Evolutionary conservation across 2,329 filamentous ascomycete species (phyloP).

Genomic region (Talaromyces sp.): DNA sequence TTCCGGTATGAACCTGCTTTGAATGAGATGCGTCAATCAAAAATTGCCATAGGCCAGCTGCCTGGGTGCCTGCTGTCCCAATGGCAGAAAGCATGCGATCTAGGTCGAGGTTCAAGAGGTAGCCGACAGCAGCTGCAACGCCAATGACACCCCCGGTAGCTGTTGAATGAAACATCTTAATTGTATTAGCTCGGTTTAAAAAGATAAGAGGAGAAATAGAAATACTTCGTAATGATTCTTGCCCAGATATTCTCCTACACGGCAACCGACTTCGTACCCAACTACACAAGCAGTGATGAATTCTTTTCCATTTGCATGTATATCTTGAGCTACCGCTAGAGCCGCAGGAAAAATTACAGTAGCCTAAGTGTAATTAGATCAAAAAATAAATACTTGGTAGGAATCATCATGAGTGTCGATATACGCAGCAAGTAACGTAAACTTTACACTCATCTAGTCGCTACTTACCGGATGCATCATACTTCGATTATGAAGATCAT

Average conservation of each 20-base stretch:
- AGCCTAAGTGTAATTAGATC: slow-evolving; percentile 14
- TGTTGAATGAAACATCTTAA: background rate
- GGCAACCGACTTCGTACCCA: slow-evolving; percentile 26
- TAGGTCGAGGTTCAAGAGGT: slow-evolving; percentile 18
- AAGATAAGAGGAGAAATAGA: background rate
- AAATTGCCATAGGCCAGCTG: slow-evolving; percentile 28
- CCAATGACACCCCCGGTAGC: background rate
- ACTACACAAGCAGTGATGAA: slow-evolving; percentile 27
- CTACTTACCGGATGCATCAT: slow-evolving; percentile 26
- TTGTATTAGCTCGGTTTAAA: background rate
- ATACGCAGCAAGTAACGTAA: background rate
- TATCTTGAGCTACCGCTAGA: slow-evolving; percentile 25
- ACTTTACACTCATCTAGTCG: background rate
- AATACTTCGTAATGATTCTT: slow-evolving; percentile 26
- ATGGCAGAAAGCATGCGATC: slow-evolving; percentile 22
- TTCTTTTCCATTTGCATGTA: slow-evolving; percentile 20
- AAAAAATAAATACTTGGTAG: background rate
- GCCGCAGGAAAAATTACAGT: slow-evolving; percentile 25
- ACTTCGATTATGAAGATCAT: slow-evolving; percentile 28
- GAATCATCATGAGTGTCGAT: background rate
- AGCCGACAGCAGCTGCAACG: slow-evolving; percentile 19
- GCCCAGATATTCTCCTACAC: slow-evolving; percentile 23
- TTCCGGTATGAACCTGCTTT: slow-evolving; percentile 27
- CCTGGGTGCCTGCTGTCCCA: slow-evolving; percentile 26
- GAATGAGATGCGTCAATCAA: slow-evolving; percentile 25